Evolutionary conservation across 129 eudicot genomes (phyloP).

Genomic region (Erigeron canadensis): DNA sequence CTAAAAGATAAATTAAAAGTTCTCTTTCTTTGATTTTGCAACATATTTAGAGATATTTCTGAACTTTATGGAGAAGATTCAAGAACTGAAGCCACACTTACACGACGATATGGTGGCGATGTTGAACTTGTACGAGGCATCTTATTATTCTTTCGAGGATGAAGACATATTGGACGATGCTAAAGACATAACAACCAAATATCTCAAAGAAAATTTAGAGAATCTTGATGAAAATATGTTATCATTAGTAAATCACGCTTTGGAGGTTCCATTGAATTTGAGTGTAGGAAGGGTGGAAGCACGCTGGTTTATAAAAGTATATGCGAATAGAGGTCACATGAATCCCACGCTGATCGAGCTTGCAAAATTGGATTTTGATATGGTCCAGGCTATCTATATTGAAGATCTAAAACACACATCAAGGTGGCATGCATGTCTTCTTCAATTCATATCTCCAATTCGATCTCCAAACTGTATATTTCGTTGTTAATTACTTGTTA

Average conservation of each 20-base stretch:
- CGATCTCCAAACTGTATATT: too few relatives aligned
- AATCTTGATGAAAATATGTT: not conserved
- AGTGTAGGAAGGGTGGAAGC: not conserved
- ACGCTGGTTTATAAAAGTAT: not conserved
- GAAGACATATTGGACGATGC: not conserved
- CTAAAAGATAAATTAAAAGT: too few relatives aligned
- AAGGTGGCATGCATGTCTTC: too few relatives aligned
- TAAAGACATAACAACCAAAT: not conserved
- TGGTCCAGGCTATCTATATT: slow-evolving; percentile 5
- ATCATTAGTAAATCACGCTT: not conserved
- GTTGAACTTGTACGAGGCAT: not conserved
- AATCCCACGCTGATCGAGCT: not conserved
- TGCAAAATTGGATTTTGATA: slow-evolving; percentile 3
- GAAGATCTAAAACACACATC: too few relatives aligned
- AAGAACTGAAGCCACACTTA: too few relatives aligned
- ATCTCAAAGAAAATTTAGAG: not conserved
- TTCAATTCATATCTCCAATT: too few relatives aligned
- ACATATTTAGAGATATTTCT: too few relatives aligned
- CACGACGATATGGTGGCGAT: not conserved
- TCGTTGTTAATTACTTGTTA: too few relatives aligned
- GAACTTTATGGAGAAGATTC: too few relatives aligned
- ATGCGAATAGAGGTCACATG: not conserved
- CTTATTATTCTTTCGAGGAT: not conserved
- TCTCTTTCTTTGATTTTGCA: too few relatives aligned
- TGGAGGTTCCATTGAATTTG: not conserved